Conservation (phyloP, 2,329 filamentous ascomycete genomes). For the Alternaria ventricosa region DNA sequence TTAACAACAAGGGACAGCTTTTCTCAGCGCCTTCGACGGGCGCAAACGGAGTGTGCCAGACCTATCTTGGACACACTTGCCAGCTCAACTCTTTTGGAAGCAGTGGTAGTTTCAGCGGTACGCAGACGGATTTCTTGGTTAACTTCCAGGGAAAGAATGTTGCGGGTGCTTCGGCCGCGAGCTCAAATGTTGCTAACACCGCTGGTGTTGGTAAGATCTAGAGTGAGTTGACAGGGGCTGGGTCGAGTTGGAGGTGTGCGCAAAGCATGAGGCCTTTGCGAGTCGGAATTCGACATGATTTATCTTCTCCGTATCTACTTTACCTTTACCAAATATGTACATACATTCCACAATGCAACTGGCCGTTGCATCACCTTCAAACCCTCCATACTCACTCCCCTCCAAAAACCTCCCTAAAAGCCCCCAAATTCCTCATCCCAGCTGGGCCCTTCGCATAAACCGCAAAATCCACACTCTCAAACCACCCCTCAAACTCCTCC, state of each 20-base stretch:
- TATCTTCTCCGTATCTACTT: not conserved
- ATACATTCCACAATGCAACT: not conserved
- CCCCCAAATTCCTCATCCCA: conserved; percentile 17
- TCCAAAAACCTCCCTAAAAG: not conserved
- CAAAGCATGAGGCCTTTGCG: not conserved
- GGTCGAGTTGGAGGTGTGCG: not conserved
- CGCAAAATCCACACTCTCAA: conserved; percentile 24
- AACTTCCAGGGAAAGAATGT: conserved; percentile 12
- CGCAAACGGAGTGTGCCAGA: conserved; percentile 1
- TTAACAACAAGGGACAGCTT: conserved; percentile 1
- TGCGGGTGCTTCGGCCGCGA: conserved; percentile 1
- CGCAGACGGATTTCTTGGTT: conserved; percentile 9
- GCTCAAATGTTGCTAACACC: conserved; percentile 1
- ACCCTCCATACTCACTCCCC: not conserved
- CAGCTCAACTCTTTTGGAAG: conserved; percentile 6
- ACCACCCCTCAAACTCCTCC: conserved; percentile 31
- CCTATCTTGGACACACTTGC: conserved; percentile 11
- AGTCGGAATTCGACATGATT: not conserved
- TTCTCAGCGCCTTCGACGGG: conserved; percentile 5
- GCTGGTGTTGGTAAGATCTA: conserved; percentile 24
- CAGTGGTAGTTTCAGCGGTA: conserved; percentile 6
- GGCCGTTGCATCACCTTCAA: not conserved
- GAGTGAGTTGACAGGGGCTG: too few relatives aligned
- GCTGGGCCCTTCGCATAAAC: conserved; percentile 20
- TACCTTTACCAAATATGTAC: not conserved